phyloP scores from a whole-genome alignment of 306 rosid species.

The Cyclanthera cordifolia region DNA sequence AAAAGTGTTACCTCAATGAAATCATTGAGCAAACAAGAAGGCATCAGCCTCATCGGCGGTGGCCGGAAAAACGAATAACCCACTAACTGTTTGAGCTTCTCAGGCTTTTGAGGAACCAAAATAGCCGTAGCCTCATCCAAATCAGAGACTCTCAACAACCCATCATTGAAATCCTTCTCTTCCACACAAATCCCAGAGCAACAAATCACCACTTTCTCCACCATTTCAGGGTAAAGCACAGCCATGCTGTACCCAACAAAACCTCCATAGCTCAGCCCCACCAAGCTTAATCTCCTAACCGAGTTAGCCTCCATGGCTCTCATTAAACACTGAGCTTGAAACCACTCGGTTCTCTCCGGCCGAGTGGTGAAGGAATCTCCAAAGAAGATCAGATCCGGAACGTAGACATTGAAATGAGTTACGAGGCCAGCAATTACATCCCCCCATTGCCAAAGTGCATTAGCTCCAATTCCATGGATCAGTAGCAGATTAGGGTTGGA shows the following conservation, averaged over 20 bases:
- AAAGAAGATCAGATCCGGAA: constrained; percentile 78
- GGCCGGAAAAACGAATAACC: constrained; percentile 36
- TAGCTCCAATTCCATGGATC: constrained; percentile 67
- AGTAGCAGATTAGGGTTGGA: constrained; percentile 61
- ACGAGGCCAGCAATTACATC: constrained; percentile 36
- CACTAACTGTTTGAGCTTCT: constrained; percentile 37
- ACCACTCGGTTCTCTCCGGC: constrained; percentile 46
- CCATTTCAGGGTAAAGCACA: constrained; percentile 31
- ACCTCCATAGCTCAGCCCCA: constrained; percentile 83
- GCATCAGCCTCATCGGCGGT: constrained; percentile 26
- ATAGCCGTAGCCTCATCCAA: constrained; percentile 54
- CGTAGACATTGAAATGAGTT: constrained; percentile 50
- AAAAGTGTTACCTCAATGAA: constrained; percentile 51
- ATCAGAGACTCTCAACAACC: constrained; percentile 40
- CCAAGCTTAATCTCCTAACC: constrained; percentile 35
- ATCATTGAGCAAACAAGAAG: constrained; percentile 61
- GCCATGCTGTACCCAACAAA: constrained; percentile 62
- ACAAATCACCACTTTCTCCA: constrained; percentile 75
- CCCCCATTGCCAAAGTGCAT: constrained; percentile 84
- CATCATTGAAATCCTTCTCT: constrained; percentile 57
- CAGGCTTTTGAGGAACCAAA: constrained; percentile 59
- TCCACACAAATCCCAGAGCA: constrained; percentile 69
- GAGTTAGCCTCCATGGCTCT: constrained; percentile 49
- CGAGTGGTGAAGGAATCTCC: constrained; percentile 54
- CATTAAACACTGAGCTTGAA: constrained; percentile 77